Evolutionary conservation across 768 basidiomycete species (phyloP).

Genomic region (Rhizopogon vesiculosus): DNA sequence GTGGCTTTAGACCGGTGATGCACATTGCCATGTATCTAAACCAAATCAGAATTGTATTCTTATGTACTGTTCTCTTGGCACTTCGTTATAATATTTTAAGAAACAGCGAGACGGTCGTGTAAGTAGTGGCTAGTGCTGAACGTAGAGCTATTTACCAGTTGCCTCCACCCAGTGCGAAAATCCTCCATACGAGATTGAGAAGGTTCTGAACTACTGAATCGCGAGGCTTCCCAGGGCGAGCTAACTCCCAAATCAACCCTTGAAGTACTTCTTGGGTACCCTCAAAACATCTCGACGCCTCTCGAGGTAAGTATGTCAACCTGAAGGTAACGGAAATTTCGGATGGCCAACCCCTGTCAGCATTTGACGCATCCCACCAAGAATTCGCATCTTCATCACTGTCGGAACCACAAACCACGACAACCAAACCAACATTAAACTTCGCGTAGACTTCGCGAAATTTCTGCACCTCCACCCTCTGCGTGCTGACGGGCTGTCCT

Average conservation of each 20-base stretch:
- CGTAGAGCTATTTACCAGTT: neutral
- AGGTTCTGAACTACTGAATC: neutral
- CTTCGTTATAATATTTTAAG: too few species aligned
- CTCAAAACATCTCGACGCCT: neutral
- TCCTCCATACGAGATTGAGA: neutral
- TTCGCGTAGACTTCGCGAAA: too few species aligned
- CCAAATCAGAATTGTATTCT: neutral
- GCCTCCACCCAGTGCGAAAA: neutral
- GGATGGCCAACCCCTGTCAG: neutral
- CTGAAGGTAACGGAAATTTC: neutral
- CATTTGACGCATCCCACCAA: constrained; percentile 3
- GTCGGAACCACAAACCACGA: too few species aligned
- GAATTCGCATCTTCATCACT: constrained; percentile 3
- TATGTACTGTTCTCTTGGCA: neutral
- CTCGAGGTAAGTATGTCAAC: neutral
- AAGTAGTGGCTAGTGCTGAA: too few species aligned
- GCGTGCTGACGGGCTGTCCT: too few species aligned
- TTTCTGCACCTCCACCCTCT: too few species aligned
- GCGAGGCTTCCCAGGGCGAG: neutral
- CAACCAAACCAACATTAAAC: too few species aligned
- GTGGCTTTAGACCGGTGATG: neutral
- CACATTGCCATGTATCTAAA: neutral
- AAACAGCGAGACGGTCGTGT: too few species aligned
- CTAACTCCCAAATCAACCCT: neutral
- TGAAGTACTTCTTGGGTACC: neutral